Evolutionary conservation across 768 basidiomycete species (phyloP).

Genomic region (Paxillus involutus): DNA sequence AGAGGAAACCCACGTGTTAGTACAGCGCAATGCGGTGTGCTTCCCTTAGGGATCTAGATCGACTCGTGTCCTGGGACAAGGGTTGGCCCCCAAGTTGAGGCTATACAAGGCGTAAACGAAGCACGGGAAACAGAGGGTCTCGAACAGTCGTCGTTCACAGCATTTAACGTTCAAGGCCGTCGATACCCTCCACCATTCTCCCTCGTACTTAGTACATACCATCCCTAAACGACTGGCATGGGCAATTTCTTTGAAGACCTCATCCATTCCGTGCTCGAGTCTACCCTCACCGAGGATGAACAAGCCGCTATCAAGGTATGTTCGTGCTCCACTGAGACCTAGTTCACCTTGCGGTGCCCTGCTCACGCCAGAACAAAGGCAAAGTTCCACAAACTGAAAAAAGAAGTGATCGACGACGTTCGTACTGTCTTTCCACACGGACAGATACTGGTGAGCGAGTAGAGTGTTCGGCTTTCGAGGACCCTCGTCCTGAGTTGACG

Average conservation of each 20-base stretch:
- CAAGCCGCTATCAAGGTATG: constrained; percentile 25
- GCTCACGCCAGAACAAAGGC: constrained; percentile 12
- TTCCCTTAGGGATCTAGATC: too few species aligned
- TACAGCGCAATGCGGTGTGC: too few species aligned
- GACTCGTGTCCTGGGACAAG: too few species aligned
- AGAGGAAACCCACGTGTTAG: too few species aligned
- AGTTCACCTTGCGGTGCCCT: too few species aligned
- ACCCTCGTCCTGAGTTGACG: neutral
- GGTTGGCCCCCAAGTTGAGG: too few species aligned
- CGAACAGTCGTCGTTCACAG: too few species aligned
- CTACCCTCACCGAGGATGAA: constrained; percentile 21
- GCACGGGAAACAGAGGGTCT: too few species aligned
- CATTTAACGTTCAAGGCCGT: too few species aligned
- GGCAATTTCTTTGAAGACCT: constrained; percentile 32
- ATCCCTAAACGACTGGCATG: constrained; percentile 6
- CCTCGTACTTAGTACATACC: too few species aligned
- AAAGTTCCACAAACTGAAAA: constrained; percentile 29
- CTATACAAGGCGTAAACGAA: too few species aligned
- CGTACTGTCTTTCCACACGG: constrained; percentile 27
- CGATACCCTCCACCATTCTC: too few species aligned
- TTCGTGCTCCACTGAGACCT: neutral
- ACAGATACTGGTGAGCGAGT: constrained; percentile 26
- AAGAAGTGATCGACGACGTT: constrained; percentile 29
- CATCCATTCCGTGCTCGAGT: constrained; percentile 18
- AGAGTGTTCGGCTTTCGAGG: neutral